These are phyloP conservation scores for Ganoderma leucocontextum DNA, from an alignment of 1,284 basidiomycete species.

Conservation along the genomic window DNA sequence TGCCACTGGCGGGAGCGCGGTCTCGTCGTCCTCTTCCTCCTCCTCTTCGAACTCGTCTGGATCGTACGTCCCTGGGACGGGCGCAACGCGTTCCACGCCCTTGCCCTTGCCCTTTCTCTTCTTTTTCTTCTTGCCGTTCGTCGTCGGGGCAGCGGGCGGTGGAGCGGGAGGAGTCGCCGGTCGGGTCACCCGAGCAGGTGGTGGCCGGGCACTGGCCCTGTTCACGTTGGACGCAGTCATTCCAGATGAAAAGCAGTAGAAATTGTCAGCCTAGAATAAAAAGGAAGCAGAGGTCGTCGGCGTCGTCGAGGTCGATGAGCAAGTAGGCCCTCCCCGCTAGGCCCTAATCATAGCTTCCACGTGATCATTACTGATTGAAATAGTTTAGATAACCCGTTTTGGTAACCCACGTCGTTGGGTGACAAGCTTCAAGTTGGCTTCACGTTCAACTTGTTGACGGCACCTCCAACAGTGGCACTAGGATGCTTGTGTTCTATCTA, in stretches of 20 bases:
- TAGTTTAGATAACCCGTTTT: background rate
- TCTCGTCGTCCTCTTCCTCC: constrained; percentile 42
- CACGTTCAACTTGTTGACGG: too few relatives aligned
- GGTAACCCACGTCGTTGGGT: too few relatives aligned
- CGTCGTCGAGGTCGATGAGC: constrained; percentile 25
- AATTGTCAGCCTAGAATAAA: constrained; percentile 18
- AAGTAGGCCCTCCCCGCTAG: constrained; percentile 21
- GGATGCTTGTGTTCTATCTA: too few relatives aligned
- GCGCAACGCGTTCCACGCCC: constrained; percentile 36
- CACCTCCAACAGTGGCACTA: too few relatives aligned
- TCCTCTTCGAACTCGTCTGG: constrained; percentile 34
- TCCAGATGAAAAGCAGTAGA: constrained; percentile 22
- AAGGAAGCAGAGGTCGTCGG: constrained; percentile 18
- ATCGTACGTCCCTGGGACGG: constrained; percentile 12
- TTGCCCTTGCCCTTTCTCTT: constrained; percentile 59
- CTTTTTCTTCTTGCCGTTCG: constrained; percentile 47
- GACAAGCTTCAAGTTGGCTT: too few relatives aligned
- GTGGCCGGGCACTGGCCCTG: constrained; percentile 26
- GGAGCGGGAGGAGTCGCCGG: constrained; percentile 29
- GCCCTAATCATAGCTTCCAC: constrained; percentile 28
- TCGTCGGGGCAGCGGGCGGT: constrained; percentile 19
- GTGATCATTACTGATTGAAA: constrained; percentile 15
- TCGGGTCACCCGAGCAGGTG: constrained; percentile 29
- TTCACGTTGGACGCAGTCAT: constrained; percentile 32
- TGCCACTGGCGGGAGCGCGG: constrained; percentile 41